Evolutionary conservation across 371 early-diverging fungal species (phyloP), one percentile per base, ranked within the genome.

Genomic region (Lichtheimia ramosa): DNA sequence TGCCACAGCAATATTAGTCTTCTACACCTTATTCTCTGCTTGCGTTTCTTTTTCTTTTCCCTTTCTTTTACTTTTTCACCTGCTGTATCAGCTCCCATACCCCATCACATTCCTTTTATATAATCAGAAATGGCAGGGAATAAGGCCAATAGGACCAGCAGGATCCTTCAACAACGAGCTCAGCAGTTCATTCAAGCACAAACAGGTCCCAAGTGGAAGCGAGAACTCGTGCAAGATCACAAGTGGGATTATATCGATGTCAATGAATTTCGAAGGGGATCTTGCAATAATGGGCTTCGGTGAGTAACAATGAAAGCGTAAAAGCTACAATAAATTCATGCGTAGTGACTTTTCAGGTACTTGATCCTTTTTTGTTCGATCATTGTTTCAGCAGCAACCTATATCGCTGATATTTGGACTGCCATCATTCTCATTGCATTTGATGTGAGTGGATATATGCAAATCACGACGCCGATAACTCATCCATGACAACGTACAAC

Each of bases 221-320:
- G 89, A 48, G 93, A 93, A 65, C 77, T 84, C 49, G 83, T 91
- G 43, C 75, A 80, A 62, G 94, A 93, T 74, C 93, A 95, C 81
- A 92, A 92, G 71, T 93, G 93, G 65, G 94, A 93, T 72, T 92
- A 85, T 69, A 81, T 95, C 60, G 90, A 95, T 60, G 82, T 93
- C 12, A 86, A 91, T 13, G 92, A 91, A 59, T 93, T 91, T 77
- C 61, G 81, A 28, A 77, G 83, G 20, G 10, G 23, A 1, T 54
- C 61, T 8, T 61, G 54, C 39, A 55, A 61, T 54, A 60, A 62
- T 16, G 71, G 68, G 15, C 78, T 67, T 46, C 58, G 73, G 66
- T 59, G 70, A 3, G 34, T 34, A 10, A 34, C 10, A 34, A 10
- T 34, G 34, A 34, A 34, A 34, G 34, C 10, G 34, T 8, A 34